Base-by-base conservation (phyloP, 306 rosid genomes). In the Cajanus cajan region DNA sequence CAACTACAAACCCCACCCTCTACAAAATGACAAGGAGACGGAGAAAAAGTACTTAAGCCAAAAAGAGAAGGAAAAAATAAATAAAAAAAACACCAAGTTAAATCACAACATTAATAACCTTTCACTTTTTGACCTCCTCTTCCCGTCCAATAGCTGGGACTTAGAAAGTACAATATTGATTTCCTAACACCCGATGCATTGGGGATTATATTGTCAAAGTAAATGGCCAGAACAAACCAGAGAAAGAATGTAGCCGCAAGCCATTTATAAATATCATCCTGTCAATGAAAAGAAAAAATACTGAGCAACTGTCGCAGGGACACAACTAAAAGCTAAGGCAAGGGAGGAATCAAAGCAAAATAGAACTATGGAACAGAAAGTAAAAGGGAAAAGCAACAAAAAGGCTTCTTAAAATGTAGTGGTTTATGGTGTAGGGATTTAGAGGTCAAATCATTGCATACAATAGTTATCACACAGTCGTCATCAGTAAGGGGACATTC, bases 1-100 rank as follows among this genome's bases (percentile, higher is more conserved):
- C 96, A 92, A 85, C 92, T 87, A 85, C 90, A 94, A 84, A 92
- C 9, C 45, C 90, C 89, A 54, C 98, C 93, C 88, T 94, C 98
- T 94, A 24, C 40, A 47, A 74, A 47, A 72, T 47, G 71, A 34
- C 2, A 57, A 39, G 68, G 73, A 78, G 24, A 61, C 19, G 43
- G 36, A 78, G 21, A 79, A 36, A 66, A 68, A 57, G 14, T 28
- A 52, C 24, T 71, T 64, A 58, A 65, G 78, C 78, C 67, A 52
- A 5, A 41, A 80, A 79, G 37, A 71, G 57, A 43, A 58, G 21
- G 41, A 43, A 39, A 82, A 37, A 78, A 72, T 58, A 58, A 82
- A 21, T 7, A 14, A 75, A 62, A 63, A 73, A 55, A 61, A 50
- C 59, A 66, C 14, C 37, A 1, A 28, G 31, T 28, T 75, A 62